phyloP scores from a whole-genome alignment of 805 yeast genomes.

The Candida ulmi region DNA sequence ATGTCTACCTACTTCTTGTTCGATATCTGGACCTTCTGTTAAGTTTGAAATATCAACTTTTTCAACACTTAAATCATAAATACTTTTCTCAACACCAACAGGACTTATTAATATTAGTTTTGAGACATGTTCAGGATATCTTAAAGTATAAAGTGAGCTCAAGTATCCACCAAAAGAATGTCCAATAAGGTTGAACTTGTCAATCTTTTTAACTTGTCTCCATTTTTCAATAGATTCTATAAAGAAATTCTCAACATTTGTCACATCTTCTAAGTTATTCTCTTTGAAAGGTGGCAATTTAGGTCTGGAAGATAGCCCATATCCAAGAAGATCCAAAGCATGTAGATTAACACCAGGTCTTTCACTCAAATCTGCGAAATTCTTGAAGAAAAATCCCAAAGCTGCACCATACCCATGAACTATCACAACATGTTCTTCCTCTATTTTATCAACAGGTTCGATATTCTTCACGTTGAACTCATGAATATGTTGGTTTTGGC shows the following conservation, averaged over 20 bases:
- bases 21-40: constrained; percentile 25
- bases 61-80: constrained; percentile 18
- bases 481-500: constrained; percentile 49
- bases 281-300: constrained; percentile 18
- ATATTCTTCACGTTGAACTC: constrained; percentile 61
- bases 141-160: constrained; percentile 52
- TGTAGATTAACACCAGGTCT: constrained; percentile 52
- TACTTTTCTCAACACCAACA: constrained; percentile 66
- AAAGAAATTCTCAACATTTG: constrained; percentile 28
- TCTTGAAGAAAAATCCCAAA: constrained; percentile 65
- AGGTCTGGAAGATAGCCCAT: constrained; percentile 58
- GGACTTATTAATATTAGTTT: constrained; percentile 59
- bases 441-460: constrained; percentile 16
- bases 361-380: constrained; percentile 45
- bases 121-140: constrained; percentile 44
- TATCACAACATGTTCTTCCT: constrained; percentile 50
- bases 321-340: constrained; percentile 58
- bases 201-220: constrained; percentile 43
- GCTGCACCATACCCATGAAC: constrained; percentile 89
- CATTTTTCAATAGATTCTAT: constrained; percentile 52
- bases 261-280: constrained; percentile 23
- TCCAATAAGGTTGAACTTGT: constrained; percentile 52
- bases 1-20: constrained; percentile 26
- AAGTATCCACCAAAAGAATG: constrained; percentile 73
- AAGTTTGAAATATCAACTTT: not conserved